Evolutionary conservation across 108 stramenopile species (phyloP).

Genomic region (Schizochytrium sp.): DNA sequence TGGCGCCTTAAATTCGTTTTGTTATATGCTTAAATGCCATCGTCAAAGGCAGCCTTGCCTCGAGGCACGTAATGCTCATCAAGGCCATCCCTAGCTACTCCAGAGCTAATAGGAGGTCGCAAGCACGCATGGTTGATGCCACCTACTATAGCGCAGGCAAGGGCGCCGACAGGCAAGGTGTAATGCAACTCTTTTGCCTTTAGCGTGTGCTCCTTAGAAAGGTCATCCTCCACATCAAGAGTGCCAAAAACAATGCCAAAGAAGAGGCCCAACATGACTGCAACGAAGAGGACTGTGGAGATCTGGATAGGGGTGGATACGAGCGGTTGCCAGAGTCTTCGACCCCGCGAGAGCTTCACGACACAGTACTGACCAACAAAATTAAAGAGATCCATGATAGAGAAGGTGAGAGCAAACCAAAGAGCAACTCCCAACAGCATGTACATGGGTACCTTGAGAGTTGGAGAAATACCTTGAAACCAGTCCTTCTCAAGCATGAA

Average conservation of each 20-base stretch:
- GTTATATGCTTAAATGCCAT: not conserved
- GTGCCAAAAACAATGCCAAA: slow-evolving; percentile 58
- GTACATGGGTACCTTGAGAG: slow-evolving; percentile 56
- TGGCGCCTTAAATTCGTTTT: too few species aligned
- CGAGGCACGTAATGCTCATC: slow-evolving; percentile 44
- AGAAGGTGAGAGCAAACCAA: slow-evolving; percentile 53
- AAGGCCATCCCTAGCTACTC: not conserved
- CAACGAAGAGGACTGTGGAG: not conserved
- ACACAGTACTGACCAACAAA: slow-evolving; percentile 41
- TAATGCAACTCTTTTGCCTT: not conserved
- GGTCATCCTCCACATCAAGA: slow-evolving; percentile 41
- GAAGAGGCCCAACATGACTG: slow-evolving; percentile 48
- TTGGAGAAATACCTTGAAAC: slow-evolving; percentile 14
- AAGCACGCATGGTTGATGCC: not conserved
- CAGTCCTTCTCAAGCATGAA: slow-evolving; percentile 43
- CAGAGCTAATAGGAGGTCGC: not conserved
- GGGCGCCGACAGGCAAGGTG: slow-evolving; percentile 53
- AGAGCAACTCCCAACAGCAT: slow-evolving; percentile 51
- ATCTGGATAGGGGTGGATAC: slow-evolving; percentile 19
- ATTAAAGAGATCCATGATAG: slow-evolving; percentile 55
- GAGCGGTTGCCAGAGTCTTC: slow-evolving; percentile 39
- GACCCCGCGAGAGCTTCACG: slow-evolving; percentile 12
- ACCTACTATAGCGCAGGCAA: slow-evolving; percentile 28
- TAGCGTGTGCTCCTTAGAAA: not conserved
- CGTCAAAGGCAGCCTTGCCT: slow-evolving; percentile 51